Percentiles rank a stretch among this genome's conserved stretches.
Conservation (phyloP, 805 yeast genomes). For the Cyberlindnera mycetangii region DNA sequence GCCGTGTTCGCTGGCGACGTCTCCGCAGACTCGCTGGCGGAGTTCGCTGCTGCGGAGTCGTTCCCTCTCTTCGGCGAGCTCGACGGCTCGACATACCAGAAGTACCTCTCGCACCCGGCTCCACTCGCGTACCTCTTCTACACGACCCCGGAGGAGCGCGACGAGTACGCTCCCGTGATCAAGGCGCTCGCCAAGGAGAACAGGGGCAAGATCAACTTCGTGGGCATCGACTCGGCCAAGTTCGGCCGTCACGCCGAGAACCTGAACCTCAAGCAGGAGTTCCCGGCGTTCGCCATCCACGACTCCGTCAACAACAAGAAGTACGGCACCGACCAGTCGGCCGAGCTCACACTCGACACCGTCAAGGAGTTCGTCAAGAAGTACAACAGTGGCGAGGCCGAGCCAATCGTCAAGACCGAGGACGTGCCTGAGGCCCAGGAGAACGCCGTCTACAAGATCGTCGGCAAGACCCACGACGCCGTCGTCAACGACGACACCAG, state of each 20-base stretch:
- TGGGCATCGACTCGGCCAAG: conserved; percentile 76
- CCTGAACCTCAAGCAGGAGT: conserved; percentile 77
- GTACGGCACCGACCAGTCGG: conserved; percentile 69
- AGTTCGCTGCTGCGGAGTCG: conserved; percentile 49
- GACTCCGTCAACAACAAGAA: conserved; percentile 65
- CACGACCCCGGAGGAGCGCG: conserved; percentile 63
- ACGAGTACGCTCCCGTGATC: conserved; percentile 48
- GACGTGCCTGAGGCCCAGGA: conserved; percentile 82
- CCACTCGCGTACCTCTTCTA: conserved; percentile 92
- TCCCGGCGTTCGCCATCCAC: conserved; percentile 91
- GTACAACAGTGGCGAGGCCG: conserved; percentile 60
- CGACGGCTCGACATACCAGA: conserved; percentile 70
- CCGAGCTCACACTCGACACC: conserved; percentile 46
- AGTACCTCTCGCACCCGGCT: conserved; percentile 64
- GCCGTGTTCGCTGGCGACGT: conserved; percentile 30
- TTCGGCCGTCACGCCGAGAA: conserved; percentile 86
- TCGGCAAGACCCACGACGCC: conserved; percentile 77
- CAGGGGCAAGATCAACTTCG: conserved; percentile 83
- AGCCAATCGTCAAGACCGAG: conserved; percentile 80
- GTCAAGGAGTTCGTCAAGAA: conserved; percentile 62
- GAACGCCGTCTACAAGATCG: conserved; percentile 69
- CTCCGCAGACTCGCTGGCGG: conserved; percentile 23
- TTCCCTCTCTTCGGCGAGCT: conserved; percentile 88
- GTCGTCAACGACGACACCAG: conserved; percentile 54
- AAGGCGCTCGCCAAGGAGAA: conserved; percentile 64